A percentile compares a stretch with the other conserved stretches of the same genome.
phyloP scores from a whole-genome alignment of 2,329 filamentous ascomycete species.

The Calonectria multiphialidica region DNA sequence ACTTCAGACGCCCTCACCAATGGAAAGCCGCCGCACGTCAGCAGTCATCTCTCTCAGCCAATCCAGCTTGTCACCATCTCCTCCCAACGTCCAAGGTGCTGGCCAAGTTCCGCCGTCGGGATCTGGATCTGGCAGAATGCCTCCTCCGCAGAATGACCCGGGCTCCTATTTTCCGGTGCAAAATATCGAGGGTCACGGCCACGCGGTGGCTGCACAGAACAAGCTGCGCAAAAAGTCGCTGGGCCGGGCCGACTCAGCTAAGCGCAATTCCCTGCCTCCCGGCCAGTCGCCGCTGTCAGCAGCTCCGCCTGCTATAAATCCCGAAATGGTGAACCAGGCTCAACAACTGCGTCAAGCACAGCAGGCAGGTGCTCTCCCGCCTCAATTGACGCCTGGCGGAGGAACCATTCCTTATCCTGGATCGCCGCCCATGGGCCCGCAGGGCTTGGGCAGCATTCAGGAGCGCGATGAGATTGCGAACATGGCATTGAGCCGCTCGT shows the following conservation, averaged over 20 bases:
- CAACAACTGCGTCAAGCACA: conserved; percentile 31
- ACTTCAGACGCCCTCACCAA: conserved; percentile 45
- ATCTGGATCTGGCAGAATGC: conserved; percentile 29
- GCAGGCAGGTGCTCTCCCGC: conserved; percentile 15
- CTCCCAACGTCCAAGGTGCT: neutral
- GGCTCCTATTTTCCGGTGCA: conserved; percentile 37
- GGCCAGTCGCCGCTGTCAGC: conserved; percentile 32
- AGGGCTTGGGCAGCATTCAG: conserved; percentile 39
- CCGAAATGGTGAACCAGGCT: conserved; percentile 13
- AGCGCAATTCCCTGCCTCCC: conserved; percentile 36
- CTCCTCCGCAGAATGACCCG: conserved; percentile 32
- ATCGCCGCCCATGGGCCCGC: conserved; percentile 19
- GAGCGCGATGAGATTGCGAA: conserved; percentile 39
- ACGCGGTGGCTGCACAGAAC: conserved; percentile 37
- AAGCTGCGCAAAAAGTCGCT: conserved; percentile 39
- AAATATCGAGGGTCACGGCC: conserved; percentile 34
- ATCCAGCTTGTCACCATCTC: conserved; percentile 23
- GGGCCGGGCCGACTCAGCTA: conserved; percentile 32
- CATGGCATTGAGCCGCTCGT: conserved; percentile 31
- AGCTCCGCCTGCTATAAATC: conserved; percentile 9
- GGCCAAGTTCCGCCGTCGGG: conserved; percentile 11
- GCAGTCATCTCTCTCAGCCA: conserved; percentile 32
- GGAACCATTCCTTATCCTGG: neutral
- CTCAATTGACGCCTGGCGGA: conserved; percentile 2
- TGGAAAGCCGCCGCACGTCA: conserved; percentile 41